Base-by-base conservation (phyloP, 306 rosid species). In the Malus orientalis region DNA sequence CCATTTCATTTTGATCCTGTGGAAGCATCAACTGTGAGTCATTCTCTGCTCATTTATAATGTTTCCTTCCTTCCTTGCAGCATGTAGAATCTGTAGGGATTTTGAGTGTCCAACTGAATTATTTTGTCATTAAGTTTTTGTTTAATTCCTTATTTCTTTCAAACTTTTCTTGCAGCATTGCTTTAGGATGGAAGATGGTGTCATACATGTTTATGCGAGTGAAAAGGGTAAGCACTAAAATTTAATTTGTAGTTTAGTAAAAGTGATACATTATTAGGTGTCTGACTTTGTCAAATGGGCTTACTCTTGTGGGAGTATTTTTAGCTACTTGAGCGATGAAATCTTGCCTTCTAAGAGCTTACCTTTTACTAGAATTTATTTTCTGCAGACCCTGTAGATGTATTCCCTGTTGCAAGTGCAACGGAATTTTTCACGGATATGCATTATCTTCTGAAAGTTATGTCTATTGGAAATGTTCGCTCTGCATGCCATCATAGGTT, bases 401-500 rank as follows among this genome's bases (percentile, higher is more conserved):
- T 92, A 51, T 92, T 86, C 86, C 93, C 93, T 40, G 89, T 92
- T 81, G 93, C 90, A 62, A 88, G 87, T 73, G 81, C 97, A 67
- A 92, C 97, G 14, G 51, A 57, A 54, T 90, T 92, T 86, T 92
- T 92, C 87, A 92, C 97, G 6, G 93, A 92, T 79, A 75, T 92
- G 87, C 93, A 93, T 85, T 86, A 85, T 83, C 72, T 93, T 80
- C 90, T 89, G 16, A 87, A 85, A 81, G 86, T 93, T 69, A 85
- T 87, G 89, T 88, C 98, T 70, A 75, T 82, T 67, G 96, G 98
- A 78, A 89, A 93, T 83, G 89, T 64, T 74, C 94, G 93, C 78
- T 78, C 98, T 79, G 81, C 88, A 55, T 90, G 96, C 88, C 61
- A 93, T 85, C 96, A 93, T 78, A 87, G 96, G 79, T 81, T 93